phyloP scores from a whole-genome alignment of 176 grass and related monocot species.

The Stipa capillata region DNA sequence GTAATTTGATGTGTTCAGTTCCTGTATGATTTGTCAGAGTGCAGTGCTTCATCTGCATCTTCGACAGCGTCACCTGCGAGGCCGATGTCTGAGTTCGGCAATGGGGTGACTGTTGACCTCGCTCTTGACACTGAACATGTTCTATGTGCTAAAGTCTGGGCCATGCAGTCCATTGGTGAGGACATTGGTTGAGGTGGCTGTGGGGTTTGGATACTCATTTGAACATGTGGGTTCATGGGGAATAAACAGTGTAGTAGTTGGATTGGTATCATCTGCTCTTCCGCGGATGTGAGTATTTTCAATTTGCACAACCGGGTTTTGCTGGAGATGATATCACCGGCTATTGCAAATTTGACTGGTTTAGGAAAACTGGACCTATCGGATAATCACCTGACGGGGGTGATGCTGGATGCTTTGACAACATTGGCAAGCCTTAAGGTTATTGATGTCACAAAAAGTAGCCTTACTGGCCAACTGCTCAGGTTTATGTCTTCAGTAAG shows the following conservation, averaged over 20 bases:
- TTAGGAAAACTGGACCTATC: constrained; percentile 48
- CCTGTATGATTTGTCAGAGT: no score
- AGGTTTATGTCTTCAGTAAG: constrained; percentile 48
- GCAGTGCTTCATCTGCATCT: no score
- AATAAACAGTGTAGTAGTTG: constrained; percentile 53
- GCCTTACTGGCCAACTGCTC: constrained; percentile 57
- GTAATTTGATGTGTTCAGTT: no score
- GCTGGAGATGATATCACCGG: constrained; percentile 56
- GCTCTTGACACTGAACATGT: constrained; percentile 28
- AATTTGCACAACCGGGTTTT: constrained; percentile 58
- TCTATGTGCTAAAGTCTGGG: constrained; percentile 28
- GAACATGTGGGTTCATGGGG: constrained; percentile 46
- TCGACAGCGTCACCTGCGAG: no score
- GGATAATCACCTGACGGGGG: constrained; percentile 57
- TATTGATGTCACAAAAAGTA: constrained; percentile 76
- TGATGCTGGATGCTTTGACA: constrained; percentile 54
- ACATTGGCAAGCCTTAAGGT: constrained; percentile 29
- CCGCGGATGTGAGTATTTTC: constrained; percentile 19
- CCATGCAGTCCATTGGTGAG: constrained; percentile 45
- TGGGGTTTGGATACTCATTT: constrained; percentile 60
- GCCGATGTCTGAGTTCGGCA: constrained; percentile 30
- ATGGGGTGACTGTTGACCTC: constrained; percentile 18
- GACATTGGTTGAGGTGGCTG: constrained; percentile 57
- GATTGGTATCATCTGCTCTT: constrained; percentile 47
- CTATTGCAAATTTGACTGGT: constrained; percentile 53